Conservation (phyloP, 257 asterid genomes). For the Solanum phureja region DNA sequence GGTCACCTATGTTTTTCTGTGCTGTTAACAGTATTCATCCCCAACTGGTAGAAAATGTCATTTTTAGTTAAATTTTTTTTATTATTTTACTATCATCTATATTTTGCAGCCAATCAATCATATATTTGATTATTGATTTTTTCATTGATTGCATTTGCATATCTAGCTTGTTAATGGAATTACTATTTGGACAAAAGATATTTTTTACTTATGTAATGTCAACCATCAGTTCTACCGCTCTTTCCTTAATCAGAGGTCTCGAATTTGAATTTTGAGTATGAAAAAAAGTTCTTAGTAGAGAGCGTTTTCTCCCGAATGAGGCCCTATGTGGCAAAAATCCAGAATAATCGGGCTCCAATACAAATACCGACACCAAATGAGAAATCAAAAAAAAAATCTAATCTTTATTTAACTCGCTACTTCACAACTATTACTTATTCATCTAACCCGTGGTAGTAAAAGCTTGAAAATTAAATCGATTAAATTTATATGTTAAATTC, state of each 20-base stretch:
- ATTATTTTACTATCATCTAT: not conserved
- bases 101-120: not conserved
- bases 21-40: not conserved
- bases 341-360: fast-evolving
- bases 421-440: too few relatives aligned
- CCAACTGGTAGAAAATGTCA: not conserved
- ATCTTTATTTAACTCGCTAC: too few relatives aligned
- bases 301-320: not conserved
- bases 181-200: not conserved
- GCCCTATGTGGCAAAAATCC: too few relatives aligned
- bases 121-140: not conserved
- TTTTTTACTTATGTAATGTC: not conserved
- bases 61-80: not conserved
- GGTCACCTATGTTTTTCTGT: not conserved
- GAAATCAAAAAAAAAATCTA: too few relatives aligned
- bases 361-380: too few relatives aligned
- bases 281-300: too few relatives aligned
- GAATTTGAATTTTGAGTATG: fast-evolving
- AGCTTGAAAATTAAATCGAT: not conserved
- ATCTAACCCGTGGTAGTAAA: too few relatives aligned
- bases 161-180: not conserved
- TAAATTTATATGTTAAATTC: too few relatives aligned
- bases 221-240: not conserved
- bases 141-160: not conserved
- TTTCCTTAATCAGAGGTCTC: too few relatives aligned